Conservation (phyloP, 305 asterid species). For the Andrographis paniculata region DNA sequence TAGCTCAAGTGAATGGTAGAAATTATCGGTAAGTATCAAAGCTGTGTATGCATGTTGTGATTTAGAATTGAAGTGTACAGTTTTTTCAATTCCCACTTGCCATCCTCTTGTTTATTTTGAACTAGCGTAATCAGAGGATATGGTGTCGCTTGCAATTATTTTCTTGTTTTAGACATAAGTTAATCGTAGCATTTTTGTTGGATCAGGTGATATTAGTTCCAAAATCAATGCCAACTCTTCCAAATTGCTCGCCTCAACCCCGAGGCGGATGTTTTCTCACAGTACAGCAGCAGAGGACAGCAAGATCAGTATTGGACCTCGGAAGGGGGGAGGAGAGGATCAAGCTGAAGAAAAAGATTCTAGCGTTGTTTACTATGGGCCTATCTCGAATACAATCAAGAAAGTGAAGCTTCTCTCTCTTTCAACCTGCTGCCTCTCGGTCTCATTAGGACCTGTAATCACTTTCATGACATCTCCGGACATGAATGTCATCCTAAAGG, state of each 20-base stretch:
- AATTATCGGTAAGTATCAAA: constrained; percentile 2
- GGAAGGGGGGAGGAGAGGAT: constrained; percentile 24
- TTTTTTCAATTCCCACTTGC: not conserved
- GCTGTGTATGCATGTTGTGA: not conserved
- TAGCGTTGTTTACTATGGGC: constrained; percentile 62
- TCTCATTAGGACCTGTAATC: constrained; percentile 79
- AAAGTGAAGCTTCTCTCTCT: constrained; percentile 90
- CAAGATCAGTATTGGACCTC: constrained; percentile 56
- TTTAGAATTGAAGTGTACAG: constrained; percentile 11
- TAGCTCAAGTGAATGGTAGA: constrained; percentile 10
- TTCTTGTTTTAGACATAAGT: not conserved
- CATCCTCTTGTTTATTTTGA: not conserved
- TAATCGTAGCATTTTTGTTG: not conserved
- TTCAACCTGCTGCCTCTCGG: constrained; percentile 95
- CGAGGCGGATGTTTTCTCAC: constrained; percentile 22
- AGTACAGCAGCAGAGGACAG: constrained; percentile 21
- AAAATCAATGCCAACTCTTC: not conserved
- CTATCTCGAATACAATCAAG: constrained; percentile 74
- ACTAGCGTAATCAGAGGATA: not conserved
- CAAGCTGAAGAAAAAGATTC: constrained; percentile 36
- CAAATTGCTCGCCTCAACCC: not conserved
- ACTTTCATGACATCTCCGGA: constrained; percentile 75
- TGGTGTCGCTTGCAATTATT: not conserved
- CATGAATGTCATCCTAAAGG: constrained; percentile 11
- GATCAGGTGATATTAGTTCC: not conserved